These are phyloP conservation scores for Penicillium ucsense DNA, from an alignment of 495 filamentous ascomycete species.

Conservation along the genomic window DNA sequence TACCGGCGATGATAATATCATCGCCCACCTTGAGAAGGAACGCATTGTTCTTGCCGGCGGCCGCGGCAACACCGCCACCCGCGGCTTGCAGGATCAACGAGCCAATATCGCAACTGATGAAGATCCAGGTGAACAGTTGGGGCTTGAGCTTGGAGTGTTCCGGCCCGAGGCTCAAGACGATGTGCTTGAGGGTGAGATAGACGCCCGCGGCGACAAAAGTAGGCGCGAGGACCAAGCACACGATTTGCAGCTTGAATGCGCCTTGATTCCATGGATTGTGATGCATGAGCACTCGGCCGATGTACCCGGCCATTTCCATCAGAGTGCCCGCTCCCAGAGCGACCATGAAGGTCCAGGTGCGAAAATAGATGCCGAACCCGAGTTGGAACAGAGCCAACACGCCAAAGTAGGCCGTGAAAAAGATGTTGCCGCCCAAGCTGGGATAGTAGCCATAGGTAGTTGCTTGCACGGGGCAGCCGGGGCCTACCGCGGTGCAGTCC, in stretches of 20 bases:
- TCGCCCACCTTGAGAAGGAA: slow-evolving; percentile 32
- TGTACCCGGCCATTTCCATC: slow-evolving; percentile 46
- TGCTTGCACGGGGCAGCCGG: slow-evolving; percentile 45
- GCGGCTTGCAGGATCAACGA: slow-evolving; percentile 55
- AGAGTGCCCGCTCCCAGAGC: slow-evolving; percentile 40
- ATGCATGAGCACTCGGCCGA: slow-evolving; percentile 49
- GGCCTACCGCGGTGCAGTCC: slow-evolving; percentile 37
- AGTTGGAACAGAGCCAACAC: slow-evolving; percentile 39
- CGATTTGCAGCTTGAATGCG: slow-evolving; percentile 59
- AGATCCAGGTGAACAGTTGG: slow-evolving; percentile 54
- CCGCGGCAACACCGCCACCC: slow-evolving; percentile 50
- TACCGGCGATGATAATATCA: slow-evolving; percentile 61
- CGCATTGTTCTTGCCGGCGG: slow-evolving; percentile 14
- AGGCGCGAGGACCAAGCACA: slow-evolving; percentile 55
- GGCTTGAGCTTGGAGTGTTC: slow-evolving; percentile 46
- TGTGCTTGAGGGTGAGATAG: slow-evolving; percentile 60
- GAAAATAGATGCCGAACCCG: slow-evolving; percentile 43
- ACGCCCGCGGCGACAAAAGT: slow-evolving; percentile 56
- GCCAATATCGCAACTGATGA: slow-evolving; percentile 56
- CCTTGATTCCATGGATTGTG: slow-evolving; percentile 48
- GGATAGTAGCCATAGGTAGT: slow-evolving; percentile 64
- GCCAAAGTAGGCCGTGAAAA: slow-evolving; percentile 49
- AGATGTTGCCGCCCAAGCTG: slow-evolving; percentile 50
- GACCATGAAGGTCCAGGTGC: slow-evolving; percentile 51
- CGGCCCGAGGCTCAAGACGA: slow-evolving; percentile 45